phyloP scores from a whole-genome alignment of 768 basidiomycete species.

The Clathrus columnatus region DNA sequence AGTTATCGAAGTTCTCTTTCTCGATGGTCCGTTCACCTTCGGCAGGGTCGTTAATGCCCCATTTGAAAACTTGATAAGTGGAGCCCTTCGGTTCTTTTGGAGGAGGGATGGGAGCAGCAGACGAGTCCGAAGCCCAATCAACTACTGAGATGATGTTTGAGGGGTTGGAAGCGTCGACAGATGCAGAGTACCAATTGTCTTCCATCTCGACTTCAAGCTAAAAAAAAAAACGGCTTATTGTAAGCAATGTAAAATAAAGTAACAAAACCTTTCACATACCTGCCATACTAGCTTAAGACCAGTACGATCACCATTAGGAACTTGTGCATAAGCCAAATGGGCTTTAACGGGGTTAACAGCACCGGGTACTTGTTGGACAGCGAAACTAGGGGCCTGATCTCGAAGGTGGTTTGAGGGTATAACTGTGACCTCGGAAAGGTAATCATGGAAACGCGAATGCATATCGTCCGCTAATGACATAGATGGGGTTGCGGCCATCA shows the following conservation, averaged over 20 bases:
- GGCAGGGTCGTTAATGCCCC: slow-evolving; percentile 80
- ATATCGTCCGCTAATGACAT: slow-evolving; percentile 41
- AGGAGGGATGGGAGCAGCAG: slow-evolving; percentile 25
- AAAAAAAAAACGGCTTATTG: not conserved
- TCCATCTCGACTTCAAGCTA: slow-evolving; percentile 88
- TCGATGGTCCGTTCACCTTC: slow-evolving; percentile 52
- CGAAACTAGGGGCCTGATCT: slow-evolving; percentile 30
- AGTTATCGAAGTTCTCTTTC: slow-evolving; percentile 62
- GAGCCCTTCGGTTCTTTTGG: slow-evolving; percentile 30
- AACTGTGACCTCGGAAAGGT: slow-evolving; percentile 42
- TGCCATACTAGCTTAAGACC: slow-evolving; percentile 77
- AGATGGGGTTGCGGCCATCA: slow-evolving; percentile 62
- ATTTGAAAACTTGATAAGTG: slow-evolving; percentile 62
- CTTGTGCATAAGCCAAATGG: slow-evolving; percentile 71
- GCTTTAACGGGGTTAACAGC: slow-evolving; percentile 76
- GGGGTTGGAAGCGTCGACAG: slow-evolving; percentile 65
- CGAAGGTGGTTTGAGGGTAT: slow-evolving; percentile 33
- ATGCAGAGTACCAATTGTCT: slow-evolving; percentile 94
- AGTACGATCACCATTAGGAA: slow-evolving; percentile 54
- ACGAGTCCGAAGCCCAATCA: slow-evolving; percentile 86
- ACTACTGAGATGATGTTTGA: slow-evolving; percentile 82
- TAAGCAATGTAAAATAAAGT: not conserved
- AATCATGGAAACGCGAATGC: slow-evolving; percentile 37
- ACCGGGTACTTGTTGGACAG: slow-evolving; percentile 60
- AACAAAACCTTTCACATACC: slow-evolving; percentile 26